phyloP scores from a whole-genome alignment of 305 asterid species.

The Ilex paraguariensis region DNA sequence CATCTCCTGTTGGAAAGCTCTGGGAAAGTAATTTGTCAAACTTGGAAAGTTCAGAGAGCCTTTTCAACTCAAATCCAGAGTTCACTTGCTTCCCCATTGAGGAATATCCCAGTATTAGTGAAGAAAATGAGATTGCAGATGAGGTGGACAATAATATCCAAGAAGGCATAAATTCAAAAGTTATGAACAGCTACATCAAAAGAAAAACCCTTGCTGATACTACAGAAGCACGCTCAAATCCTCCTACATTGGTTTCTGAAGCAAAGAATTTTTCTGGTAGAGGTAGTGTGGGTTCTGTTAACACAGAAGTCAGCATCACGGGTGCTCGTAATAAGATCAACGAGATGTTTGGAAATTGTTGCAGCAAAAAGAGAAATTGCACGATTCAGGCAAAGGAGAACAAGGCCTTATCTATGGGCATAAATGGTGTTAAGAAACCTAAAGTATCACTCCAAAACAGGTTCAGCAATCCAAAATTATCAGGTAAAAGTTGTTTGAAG shows the following conservation, averaged over 20 bases:
- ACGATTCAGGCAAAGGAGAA: conserved; percentile 29
- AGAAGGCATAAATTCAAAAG: conserved; percentile 28
- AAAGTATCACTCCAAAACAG: conserved; percentile 7
- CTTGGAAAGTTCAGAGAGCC: conserved; percentile 70
- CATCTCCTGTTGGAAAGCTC: conserved; percentile 76
- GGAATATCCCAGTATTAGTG: conserved; percentile 75
- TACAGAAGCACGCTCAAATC: conserved; percentile 32
- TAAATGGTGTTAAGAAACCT: conserved; percentile 34
- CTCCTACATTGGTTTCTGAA: conserved; percentile 27
- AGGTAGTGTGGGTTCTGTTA: conserved; percentile 31
- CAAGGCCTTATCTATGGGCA: conserved; percentile 24
- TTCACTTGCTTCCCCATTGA: conserved; percentile 90
- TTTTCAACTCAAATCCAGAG: conserved; percentile 76
- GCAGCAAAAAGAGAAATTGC: conserved; percentile 19
- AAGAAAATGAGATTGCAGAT: conserved; percentile 46
- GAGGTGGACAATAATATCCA: conserved; percentile 33
- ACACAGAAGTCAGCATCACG: conserved; percentile 31
- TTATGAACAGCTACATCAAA: conserved; percentile 8
- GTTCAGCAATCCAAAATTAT: no score
- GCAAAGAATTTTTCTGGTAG: conserved; percentile 24
- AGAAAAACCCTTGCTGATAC: conserved; percentile 51
- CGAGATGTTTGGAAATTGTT: conserved; percentile 20
- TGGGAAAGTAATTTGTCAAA: conserved; percentile 64
- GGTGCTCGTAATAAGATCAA: conserved; percentile 31
- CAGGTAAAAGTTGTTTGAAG: conserved; percentile 9